Evolutionary conservation across 148 eudicot species (phyloP).

Genomic region (Oxyria digyna): DNA sequence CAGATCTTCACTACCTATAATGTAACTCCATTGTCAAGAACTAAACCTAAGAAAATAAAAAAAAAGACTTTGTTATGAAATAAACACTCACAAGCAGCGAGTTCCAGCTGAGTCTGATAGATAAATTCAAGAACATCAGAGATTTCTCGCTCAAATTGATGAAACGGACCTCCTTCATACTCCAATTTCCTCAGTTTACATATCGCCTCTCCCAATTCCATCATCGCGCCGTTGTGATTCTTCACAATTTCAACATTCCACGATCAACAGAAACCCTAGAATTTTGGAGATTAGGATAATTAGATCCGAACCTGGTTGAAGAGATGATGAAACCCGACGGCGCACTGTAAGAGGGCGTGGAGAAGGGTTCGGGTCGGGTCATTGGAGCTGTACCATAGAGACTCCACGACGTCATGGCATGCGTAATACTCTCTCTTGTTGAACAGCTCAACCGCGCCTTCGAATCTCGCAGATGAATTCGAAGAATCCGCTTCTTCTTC

Average conservation of each 20-base stretch:
- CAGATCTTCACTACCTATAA: conserved; percentile 55
- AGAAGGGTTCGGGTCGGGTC: conserved; percentile 58
- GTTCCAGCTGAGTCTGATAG: conserved; percentile 76
- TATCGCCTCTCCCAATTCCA: conserved; percentile 75
- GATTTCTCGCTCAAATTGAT: conserved; percentile 60
- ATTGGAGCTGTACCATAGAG: conserved; percentile 50
- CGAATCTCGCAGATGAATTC: conserved; percentile 15
- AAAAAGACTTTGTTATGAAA: too few relatives aligned
- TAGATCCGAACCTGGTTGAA: conserved; percentile 43
- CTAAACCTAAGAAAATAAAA: too few relatives aligned
- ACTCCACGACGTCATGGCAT: conserved; percentile 71
- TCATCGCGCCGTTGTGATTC: conserved; percentile 94
- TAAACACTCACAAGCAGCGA: conserved; percentile 76
- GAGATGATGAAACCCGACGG: conserved; percentile 86
- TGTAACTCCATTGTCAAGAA: not conserved
- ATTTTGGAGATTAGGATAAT: not conserved
- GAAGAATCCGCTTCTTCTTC: conserved; percentile 15
- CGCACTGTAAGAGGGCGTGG: conserved; percentile 67
- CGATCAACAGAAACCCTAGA: not conserved
- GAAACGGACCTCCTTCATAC: conserved; percentile 50
- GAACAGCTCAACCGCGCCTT: conserved; percentile 56
- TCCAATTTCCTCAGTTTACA: conserved; percentile 68
- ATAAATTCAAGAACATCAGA: conserved; percentile 75
- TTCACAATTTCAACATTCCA: conserved; percentile 3
- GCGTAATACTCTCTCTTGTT: conserved; percentile 58